A percentile compares a stretch with the other conserved stretches of the same genome.
These are phyloP conservation scores for Yamagishiella unicocca DNA, from an alignment of 139 green algal species.

Conservation along the genomic window DNA sequence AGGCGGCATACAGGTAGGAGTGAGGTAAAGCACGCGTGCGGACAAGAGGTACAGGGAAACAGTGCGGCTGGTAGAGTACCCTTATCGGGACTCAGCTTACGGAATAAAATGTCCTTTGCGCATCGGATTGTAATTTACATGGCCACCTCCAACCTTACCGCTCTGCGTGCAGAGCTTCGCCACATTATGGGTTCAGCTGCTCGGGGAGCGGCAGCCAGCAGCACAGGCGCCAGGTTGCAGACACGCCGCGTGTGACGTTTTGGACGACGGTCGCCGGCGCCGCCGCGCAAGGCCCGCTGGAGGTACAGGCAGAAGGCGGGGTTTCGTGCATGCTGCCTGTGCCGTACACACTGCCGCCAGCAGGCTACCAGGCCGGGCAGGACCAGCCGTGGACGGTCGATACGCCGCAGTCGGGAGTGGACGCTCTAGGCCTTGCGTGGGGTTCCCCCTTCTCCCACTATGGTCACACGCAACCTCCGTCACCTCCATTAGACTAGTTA, in stretches of 20 bases:
- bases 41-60: too few species aligned
- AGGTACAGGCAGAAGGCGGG: not conserved
- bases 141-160: not conserved
- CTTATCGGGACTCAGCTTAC: not conserved
- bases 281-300: not conserved
- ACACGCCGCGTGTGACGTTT: not conserved
- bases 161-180: not conserved
- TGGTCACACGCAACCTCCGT: not conserved
- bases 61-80: not conserved
- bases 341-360: conserved; percentile 62
- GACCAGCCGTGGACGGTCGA: conserved; percentile 65
- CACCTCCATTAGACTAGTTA: too few species aligned
- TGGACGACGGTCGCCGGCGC: not conserved
- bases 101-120: not conserved
- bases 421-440: not conserved
- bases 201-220: not conserved
- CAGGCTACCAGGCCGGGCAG: conserved; percentile 36
- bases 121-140: not conserved
- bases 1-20: conserved; percentile 60
- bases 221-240: not conserved
- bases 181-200: conserved; percentile 48
- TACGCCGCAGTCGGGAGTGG: conserved; percentile 6
- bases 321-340: conserved; percentile 48
- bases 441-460: conserved; percentile 1
- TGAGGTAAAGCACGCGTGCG: not conserved